A percentile compares a stretch with the other conserved stretches of the same genome.
phyloP scores from a whole-genome alignment of 345 rosid species.

The Draba incana region DNA sequence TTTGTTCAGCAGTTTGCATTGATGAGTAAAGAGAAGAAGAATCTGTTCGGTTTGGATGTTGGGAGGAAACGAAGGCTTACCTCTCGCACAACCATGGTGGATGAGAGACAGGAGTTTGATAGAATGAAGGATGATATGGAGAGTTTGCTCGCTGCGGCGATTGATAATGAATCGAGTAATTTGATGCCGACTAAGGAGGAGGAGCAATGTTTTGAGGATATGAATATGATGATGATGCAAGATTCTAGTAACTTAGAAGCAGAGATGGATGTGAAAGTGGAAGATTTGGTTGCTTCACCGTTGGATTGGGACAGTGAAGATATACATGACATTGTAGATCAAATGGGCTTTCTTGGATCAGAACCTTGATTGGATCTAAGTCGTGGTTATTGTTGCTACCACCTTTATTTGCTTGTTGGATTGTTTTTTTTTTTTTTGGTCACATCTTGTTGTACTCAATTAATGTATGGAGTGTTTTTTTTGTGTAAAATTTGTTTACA shows the following conservation, averaged over 20 bases:
- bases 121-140: constrained; percentile 53
- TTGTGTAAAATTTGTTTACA: constrained; percentile 8
- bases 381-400: constrained; percentile 21
- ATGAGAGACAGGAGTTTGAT: constrained; percentile 18
- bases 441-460: background rate
- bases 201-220: constrained; percentile 43
- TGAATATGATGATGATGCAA: constrained; percentile 59
- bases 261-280: constrained; percentile 54
- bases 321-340: constrained; percentile 66
- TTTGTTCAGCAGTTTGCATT: constrained; percentile 56
- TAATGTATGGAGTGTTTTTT: constrained; percentile 17
- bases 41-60: constrained; percentile 41
- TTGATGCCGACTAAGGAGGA: constrained; percentile 35
- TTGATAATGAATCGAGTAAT: constrained; percentile 57
- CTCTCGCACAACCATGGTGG: constrained; percentile 46
- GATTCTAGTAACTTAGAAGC: constrained; percentile 52
- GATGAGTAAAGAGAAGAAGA: constrained; percentile 47
- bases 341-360: constrained; percentile 64
- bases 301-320: constrained; percentile 60
- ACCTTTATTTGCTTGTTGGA: constrained; percentile 7
- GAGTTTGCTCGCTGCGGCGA: constrained; percentile 47
- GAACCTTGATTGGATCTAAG: constrained; percentile 41
- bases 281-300: constrained; percentile 53
- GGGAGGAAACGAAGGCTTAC: constrained; percentile 67
- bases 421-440: constrained; percentile 10